Base-by-base conservation (phyloP, 2,329 filamentous ascomycete genomes). In the Botrytis hyacinthi region DNA sequence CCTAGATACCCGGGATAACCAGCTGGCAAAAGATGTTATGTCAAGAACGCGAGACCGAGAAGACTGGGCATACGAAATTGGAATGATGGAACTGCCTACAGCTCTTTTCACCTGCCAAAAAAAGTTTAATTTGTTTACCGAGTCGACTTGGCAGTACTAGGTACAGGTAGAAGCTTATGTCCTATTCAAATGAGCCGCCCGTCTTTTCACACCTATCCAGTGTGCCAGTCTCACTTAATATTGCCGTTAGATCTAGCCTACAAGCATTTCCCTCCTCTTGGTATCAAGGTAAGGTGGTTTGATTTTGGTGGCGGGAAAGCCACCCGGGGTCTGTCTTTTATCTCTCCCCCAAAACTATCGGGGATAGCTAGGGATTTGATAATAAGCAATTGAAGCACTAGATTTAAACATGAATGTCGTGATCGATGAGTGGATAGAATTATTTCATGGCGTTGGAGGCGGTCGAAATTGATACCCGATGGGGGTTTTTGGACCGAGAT, bases 401-500 rank as follows among this genome's bases (percentile, higher is more conserved):
- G 44, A 67, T 67, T 67, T 51, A 40, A n/a, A 68, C 5, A 7
- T 40, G 16, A 42, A 68, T 68, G 46, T 40, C 32, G 46, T 68
- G 65, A 54, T 54, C n/a, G 16, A 54, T 68, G 46, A 68, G 46
- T 68, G 46, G 46, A 54, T 54, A n/a, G 9, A n/a, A 54, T 14
- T n/a, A 20, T 20, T 66, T 35, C 7, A 9, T 32, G 46, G 35
- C 46, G 4, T 22, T 35, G 6, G 29, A 66, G 63, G 29, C 42
- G 29, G 40, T 29, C 20, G n/a, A n/a, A 54, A 68, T 68, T 54
- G 46, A 54, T 68, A 68, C 46, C 65, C 32, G 35, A 68, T 54
- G 16, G 65, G 46, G 65, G 4, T 6, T 29, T 12, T 29, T 54
- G 16, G 26, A 54, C 65, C 65, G 46, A 68, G 65, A 40, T 42